These are phyloP conservation scores for Lentinula sp. DNA, from an alignment of 768 basidiomycete species.

Conservation along the genomic window DNA sequence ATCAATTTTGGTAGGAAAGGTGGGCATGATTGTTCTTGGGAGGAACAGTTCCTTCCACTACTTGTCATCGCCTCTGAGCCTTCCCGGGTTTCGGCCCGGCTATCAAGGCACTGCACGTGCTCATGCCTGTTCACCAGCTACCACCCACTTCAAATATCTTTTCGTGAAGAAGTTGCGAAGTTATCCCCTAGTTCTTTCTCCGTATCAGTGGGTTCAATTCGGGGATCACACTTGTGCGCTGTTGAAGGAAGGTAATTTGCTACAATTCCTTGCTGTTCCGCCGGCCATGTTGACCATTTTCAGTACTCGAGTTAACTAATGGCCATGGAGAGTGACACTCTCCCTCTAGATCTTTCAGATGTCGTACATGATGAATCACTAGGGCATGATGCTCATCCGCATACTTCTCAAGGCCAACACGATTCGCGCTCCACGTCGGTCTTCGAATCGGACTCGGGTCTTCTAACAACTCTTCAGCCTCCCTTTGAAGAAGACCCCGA, in stretches of 20 bases:
- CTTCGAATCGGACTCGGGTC: constrained; percentile 23
- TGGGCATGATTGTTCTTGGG: constrained; percentile 19
- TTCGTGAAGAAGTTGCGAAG: too few species aligned
- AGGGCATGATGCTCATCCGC: constrained; percentile 43
- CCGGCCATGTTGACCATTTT: not conserved
- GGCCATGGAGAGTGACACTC: constrained; percentile 52
- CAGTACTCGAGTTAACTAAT: constrained; percentile 19
- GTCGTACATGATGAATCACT: constrained; percentile 79
- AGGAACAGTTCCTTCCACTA: not conserved
- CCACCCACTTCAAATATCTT: not conserved
- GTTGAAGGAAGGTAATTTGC: not conserved
- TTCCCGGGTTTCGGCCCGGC: not conserved
- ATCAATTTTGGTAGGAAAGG: constrained; percentile 47
- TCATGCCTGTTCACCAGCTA: not conserved
- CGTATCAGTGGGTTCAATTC: not conserved
- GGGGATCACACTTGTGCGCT: not conserved
- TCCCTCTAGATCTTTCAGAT: constrained; percentile 71
- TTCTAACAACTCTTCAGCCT: constrained; percentile 31
- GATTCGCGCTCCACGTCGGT: constrained; percentile 21
- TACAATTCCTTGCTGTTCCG: not conserved
- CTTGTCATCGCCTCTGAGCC: not conserved
- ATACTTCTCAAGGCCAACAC: constrained; percentile 21
- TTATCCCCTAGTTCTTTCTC: not conserved
- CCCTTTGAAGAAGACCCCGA: constrained; percentile 25
- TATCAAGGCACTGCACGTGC: not conserved